Evolutionary conservation across 768 basidiomycete genomes (phyloP), one percentile per base, ranked within the genome.

Genomic region (Panellus pusillus): DNA sequence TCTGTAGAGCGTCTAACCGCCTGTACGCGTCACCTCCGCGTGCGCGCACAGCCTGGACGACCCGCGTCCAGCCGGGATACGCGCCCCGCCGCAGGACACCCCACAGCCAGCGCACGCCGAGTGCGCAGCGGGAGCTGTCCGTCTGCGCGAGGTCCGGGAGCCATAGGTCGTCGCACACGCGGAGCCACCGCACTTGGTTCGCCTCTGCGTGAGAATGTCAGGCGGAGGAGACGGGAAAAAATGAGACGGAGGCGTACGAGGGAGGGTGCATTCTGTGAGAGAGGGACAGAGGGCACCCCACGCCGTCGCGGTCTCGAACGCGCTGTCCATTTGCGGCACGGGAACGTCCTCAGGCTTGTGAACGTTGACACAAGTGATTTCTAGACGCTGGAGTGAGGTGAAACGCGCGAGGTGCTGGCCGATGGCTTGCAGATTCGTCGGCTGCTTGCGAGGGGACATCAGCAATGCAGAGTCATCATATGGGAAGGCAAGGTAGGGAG

Each of bases 261-360:
- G 72, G 38, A 73, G 65, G 0, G 65, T 64, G 36, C 73, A 73
- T 35, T 74, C 68, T 20, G 58, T 42, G 19, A 76, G 67, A 6
- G 70, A 69, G 7, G 67, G 64, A 44, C 74, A 76, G 4, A 62
- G 69, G 14, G 54, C 58, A 3, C 74, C 73, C 71, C 72, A 76
- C n/a, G 63, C 58, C 6, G 68, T 70, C 19, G 73, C 72, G 3
- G 70, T 72, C 3, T 60, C 52, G 52, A 71, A 72, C 32, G 74
- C 73, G 8, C 64, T 52, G 43, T 76, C 72, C 55, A 73, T 61
- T 31, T 63, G 60, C 35, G 65, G 67, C 8, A 62, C 39, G 24
- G 69, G 42, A 19, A 46, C 18, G 24, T 65, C 57, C 9, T 61
- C 66, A 51, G 68, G 66, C 36, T 67, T 60, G 65, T 65, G 72